phyloP scores from a whole-genome alignment of 2,329 filamentous ascomycete species.

The Annulohypoxylon truncatum region DNA sequence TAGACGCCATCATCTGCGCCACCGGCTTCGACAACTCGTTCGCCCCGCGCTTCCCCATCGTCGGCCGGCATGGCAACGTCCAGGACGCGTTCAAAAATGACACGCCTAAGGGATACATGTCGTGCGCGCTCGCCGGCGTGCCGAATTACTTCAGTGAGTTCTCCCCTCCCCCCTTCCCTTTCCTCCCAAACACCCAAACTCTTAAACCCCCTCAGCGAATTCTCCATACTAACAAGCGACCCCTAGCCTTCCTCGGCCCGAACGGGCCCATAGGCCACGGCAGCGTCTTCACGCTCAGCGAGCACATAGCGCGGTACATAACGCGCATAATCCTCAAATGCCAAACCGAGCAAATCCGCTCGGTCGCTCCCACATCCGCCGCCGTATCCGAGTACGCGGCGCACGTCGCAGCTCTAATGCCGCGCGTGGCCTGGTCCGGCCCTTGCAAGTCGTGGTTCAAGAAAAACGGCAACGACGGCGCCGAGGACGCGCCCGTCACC shows the following conservation, averaged over 20 bases:
- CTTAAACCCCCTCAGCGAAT: too few species aligned
- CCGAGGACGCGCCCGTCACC: constrained; percentile 58
- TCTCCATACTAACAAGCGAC: background rate
- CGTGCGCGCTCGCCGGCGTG: constrained; percentile 62
- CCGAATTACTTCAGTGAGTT: constrained; percentile 67
- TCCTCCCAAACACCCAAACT: background rate
- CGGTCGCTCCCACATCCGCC: constrained; percentile 58
- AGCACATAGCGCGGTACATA: constrained; percentile 65
- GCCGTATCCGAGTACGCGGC: constrained; percentile 64
- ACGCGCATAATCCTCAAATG: constrained; percentile 60
- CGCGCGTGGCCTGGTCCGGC: constrained; percentile 62
- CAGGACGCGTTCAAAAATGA: constrained; percentile 60
- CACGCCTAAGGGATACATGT: constrained; percentile 64
- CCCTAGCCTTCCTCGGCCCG: constrained; percentile 63
- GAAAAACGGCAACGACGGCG: too few species aligned
- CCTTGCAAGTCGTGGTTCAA: constrained; percentile 65
- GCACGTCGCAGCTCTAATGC: constrained; percentile 63
- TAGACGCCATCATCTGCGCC: constrained; percentile 69
- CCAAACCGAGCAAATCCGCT: constrained; percentile 62
- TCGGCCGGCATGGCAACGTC: constrained; percentile 62
- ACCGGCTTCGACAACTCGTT: constrained; percentile 68
- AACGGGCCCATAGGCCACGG: constrained; percentile 64
- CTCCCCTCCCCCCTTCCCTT: background rate
- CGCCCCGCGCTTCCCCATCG: constrained; percentile 62
- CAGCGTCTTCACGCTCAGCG: constrained; percentile 62